Base-by-base conservation (phyloP, 1,284 basidiomycete species). In the Trametes pubescens region DNA sequence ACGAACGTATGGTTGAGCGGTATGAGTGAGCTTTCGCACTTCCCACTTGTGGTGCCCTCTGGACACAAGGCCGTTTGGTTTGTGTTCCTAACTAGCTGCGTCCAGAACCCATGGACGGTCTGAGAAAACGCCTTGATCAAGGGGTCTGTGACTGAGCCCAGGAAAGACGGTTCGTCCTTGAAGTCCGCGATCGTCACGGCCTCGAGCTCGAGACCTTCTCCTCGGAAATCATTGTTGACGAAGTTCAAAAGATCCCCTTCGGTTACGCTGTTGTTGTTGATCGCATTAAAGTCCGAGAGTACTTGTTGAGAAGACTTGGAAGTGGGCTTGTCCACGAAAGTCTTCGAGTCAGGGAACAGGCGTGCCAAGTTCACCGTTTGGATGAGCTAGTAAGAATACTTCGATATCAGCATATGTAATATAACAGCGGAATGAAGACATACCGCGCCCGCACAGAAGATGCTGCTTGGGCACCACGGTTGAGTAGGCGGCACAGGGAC, bases 301-400 rank as follows among this genome's bases (percentile, higher is more conserved):
- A 95, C 93, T 58, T 84, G 79, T 65, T 88, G 85, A 8, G 89
- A 75, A 0, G 84, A 77, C 68, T 87, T 85, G 71, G 80, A 82
- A 0, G 94, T 96, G 0, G 94, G 95, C 82, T 94, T 97, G 82
- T 98, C 95, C 16, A 93, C 91, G 74, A 98, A 92, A 0, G 92
- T 95, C 79, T 98, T 98, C 57, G 89, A 89, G 76, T 98, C 96
- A 0, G 82, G 72, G 75, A 87, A 98, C 37, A 94, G 79, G 32
- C 84, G 75, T 0, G 94, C 90, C 49, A 97, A 71, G 77, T 96
- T 91, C 61, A 97, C 89, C 1, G 93, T 91, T 84, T 96, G 94
- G 35, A 96, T 80, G 7, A 96, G 74, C 91, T 94, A 66, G 32
- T 24, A 22, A 51, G 34, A 61, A 40, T 3, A 14, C 4, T 24